Base-by-base conservation (phyloP, 2,329 filamentous ascomycete genomes). In the Aspergillus awamori region DNA sequence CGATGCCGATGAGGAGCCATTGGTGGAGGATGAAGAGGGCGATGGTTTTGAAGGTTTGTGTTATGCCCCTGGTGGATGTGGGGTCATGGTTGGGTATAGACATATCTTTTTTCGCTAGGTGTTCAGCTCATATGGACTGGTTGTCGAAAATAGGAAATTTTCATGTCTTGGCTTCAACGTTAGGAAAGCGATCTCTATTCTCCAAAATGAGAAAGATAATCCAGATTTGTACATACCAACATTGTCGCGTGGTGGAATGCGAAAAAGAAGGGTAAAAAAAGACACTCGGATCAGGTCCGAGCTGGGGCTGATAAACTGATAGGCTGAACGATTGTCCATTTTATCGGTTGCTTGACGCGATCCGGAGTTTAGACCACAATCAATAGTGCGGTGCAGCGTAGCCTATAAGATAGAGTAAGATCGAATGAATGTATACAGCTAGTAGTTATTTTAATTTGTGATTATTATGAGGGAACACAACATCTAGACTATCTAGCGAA, bases 1-100 rank as follows among this genome's bases (percentile, higher is more conserved):
- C 84, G 66, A 90, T 87, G 17, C 83, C 85, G 59, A 89, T 81
- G 17, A 90, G 79, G 59, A 90, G 83, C 85, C 87, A 90, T 76
- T 90, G 87, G 58, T 84, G 82, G 5, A 78, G 67, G 54, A 79
- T 65, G 48, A 76, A 69, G n/a, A 60, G 58, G 5, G 68, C 28
- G 33, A 65, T 63, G 11, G 61, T 65, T 45, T 70, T 72, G n/a
- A 61, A 17, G 24, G 60, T 57, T 43, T 30, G 55, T 33, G 66
- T 57, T 60, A 62, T 62, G 20, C 58, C 48, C 15, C n/a, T 57
- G 13, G n/a, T 56, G 10, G 47, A 3, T 33, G 24, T 45, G 28
- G 43, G 58, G 53, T 20, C 49, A 45, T 58, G 38, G 45, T 59
- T 24, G 56, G 41, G 38, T 26, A 24, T 57, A 11, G 13, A 49